Evolutionary conservation across 495 filamentous ascomycete species (phyloP), one percentile per base, ranked within the genome.

Genomic region (Aspergillus nidulans): DNA sequence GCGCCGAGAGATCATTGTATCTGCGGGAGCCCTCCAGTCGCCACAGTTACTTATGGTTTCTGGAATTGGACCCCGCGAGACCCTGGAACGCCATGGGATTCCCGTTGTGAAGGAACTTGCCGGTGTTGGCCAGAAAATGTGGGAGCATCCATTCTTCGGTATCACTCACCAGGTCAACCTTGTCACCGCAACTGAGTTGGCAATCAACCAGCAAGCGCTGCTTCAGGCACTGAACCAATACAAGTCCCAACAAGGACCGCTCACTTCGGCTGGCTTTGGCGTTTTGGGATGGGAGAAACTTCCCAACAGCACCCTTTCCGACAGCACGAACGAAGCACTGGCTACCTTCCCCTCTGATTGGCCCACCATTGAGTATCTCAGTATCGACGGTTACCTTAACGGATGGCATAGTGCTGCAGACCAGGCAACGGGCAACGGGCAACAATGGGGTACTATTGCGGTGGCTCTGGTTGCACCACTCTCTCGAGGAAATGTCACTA

Each of bases 291-390:
- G 72, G 51, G 80, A 83, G 54, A 81, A 78, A 57, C 23, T 73
- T 34, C 67, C 72, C 16, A 2, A 67, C 19, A 43, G 57, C 0
- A 30, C n/a, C 0, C 53, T 71, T 15, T 67, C 62, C 8, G 16
- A 30, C 1, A 25, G 49, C 36, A 56, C 42, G 63, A 18, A 13
- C 47, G 1, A 66, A 62, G 39, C 73, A 81, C 10, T 56, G 53
- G 20, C 48, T 43, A 45, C 16, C 4, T 79, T 78, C 48, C 74
- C 81, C 0, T 8, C 51, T 0, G 81, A 85, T 60, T 86, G 83
- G 82, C 83, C 82, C 0, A 78, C 83, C 16, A 53, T 83, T 15
- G 79, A 77, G 77, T 49, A 77, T 74, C 49, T 78, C 70, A 0
- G 61, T 24, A n/a, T 47, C 9, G 44, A 47, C 25, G 44, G 44